phyloP scores from a whole-genome alignment of 2,329 filamentous ascomycete genomes.

The Fusarium fujikuroi region DNA sequence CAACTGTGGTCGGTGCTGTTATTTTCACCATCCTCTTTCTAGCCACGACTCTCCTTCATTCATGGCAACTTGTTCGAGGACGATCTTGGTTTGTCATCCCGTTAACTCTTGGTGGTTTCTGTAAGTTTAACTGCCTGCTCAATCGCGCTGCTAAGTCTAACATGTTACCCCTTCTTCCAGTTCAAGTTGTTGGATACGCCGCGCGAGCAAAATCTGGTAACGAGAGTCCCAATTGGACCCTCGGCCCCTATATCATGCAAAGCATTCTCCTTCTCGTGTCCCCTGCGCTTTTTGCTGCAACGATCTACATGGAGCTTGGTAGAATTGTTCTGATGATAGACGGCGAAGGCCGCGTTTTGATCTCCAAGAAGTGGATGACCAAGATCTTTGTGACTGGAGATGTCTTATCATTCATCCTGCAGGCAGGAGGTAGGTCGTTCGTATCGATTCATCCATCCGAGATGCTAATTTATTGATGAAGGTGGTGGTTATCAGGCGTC shows the following conservation, averaged over 20 bases:
- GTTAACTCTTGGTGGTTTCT: background rate
- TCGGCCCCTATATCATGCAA: constrained; percentile 4
- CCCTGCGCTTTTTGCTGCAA: background rate
- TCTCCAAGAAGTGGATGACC: constrained; percentile 27
- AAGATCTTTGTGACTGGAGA: constrained; percentile 33
- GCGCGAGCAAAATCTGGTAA: constrained; percentile 4
- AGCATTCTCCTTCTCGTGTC: constrained; percentile 1
- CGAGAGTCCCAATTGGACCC: background rate
- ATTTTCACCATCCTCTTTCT: background rate
- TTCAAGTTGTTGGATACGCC: constrained; percentile 1
- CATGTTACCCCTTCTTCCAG: background rate
- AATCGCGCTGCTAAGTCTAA: background rate
- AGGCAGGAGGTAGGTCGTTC: constrained; percentile 10
- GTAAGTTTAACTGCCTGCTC: background rate
- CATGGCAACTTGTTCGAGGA: background rate
- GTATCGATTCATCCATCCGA: too few relatives aligned
- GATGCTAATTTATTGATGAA: background rate
- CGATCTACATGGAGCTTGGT: background rate
- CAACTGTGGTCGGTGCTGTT: background rate
- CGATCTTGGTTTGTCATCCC: constrained; percentile 9
- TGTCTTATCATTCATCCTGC: constrained; percentile 25
- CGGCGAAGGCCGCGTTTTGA: background rate
- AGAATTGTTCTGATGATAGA: constrained; percentile 8
- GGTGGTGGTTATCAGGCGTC: constrained; percentile 34
- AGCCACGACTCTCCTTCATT: background rate